Conservation (phyloP, 148 eudicot genomes). For the Cornus suecica region DNA sequence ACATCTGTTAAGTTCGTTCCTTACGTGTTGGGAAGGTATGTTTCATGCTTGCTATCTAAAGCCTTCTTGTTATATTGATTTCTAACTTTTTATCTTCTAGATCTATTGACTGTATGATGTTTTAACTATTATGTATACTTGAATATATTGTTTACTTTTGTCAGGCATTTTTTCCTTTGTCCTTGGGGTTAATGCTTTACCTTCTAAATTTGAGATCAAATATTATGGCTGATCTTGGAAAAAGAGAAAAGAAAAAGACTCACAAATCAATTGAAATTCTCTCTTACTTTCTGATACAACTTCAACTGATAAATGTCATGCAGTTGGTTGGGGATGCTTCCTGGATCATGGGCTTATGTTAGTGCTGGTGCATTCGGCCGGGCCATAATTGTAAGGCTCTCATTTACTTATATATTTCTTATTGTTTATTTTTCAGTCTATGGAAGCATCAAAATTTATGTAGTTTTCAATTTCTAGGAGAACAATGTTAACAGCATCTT, state of each 20-base stretch:
- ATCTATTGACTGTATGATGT: not conserved
- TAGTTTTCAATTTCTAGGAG: no score
- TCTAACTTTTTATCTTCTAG: not conserved
- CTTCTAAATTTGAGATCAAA: not conserved
- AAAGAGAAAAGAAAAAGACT: not conserved
- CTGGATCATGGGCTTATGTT: slow-evolving; percentile 85
- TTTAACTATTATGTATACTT: no score
- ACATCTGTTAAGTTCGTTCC: slow-evolving; percentile 93
- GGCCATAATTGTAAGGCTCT: slow-evolving; percentile 67
- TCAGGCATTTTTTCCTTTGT: not conserved
- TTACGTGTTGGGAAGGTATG: slow-evolving; percentile 94
- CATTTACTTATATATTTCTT: not conserved
- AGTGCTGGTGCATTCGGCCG: slow-evolving; percentile 93
- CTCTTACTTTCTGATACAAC: not conserved
- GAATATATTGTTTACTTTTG: no score
- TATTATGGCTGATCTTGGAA: not conserved
- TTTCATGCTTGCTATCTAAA: slow-evolving; percentile 14
- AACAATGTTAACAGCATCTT: no score
- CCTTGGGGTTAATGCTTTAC: not conserved
- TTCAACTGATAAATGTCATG: slow-evolving; percentile 16
- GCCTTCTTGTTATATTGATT: not conserved
- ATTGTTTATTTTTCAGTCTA: not conserved
- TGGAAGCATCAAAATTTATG: not conserved
- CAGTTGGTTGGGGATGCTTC: slow-evolving; percentile 95
- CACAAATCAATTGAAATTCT: not conserved